phyloP scores from a whole-genome alignment of 345 rosid genomes.

The Bruguiera sexangula region DNA sequence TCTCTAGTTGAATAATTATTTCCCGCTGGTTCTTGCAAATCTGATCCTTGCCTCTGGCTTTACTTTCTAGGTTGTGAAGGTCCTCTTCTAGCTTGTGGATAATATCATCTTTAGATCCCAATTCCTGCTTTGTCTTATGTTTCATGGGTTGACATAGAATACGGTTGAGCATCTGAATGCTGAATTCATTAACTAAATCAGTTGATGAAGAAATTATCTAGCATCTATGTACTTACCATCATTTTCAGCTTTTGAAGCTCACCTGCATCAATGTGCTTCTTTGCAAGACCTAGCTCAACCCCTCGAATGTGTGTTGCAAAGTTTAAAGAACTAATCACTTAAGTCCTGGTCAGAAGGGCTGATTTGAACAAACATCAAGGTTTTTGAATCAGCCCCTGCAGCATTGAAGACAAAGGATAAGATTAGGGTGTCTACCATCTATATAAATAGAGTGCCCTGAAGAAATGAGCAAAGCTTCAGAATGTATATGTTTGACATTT shows the following conservation, averaged over 20 bases:
- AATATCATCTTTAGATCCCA: slow-evolving; percentile 38
- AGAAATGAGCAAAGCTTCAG: no score
- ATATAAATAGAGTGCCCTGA: no score
- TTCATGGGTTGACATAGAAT: slow-evolving; percentile 7
- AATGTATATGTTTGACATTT: no score
- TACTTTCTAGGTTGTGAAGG: slow-evolving; percentile 31
- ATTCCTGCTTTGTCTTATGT: slow-evolving; percentile 46
- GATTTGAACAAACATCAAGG: slow-evolving; percentile 46
- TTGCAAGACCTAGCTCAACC: slow-evolving; percentile 36
- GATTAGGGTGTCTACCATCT: no score
- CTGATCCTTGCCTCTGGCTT: slow-evolving; percentile 35
- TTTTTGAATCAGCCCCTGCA: slow-evolving; percentile 47
- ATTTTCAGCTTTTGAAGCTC: slow-evolving; percentile 42
- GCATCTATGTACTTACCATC: slow-evolving; percentile 23
- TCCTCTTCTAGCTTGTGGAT: slow-evolving; percentile 32
- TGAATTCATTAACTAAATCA: no score
- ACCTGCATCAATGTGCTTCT: slow-evolving; percentile 34
- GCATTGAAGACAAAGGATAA: background rate
- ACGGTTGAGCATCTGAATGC: background rate
- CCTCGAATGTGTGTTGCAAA: slow-evolving; percentile 47
- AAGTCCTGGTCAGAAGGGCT: slow-evolving; percentile 42
- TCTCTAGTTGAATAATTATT: no score
- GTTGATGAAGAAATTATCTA: no score
- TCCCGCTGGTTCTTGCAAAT: slow-evolving; percentile 25
- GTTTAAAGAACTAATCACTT: slow-evolving; percentile 46